phyloP scores from a whole-genome alignment of 805 yeast genomes.

The Kodamaea lidongshanica region DNA sequence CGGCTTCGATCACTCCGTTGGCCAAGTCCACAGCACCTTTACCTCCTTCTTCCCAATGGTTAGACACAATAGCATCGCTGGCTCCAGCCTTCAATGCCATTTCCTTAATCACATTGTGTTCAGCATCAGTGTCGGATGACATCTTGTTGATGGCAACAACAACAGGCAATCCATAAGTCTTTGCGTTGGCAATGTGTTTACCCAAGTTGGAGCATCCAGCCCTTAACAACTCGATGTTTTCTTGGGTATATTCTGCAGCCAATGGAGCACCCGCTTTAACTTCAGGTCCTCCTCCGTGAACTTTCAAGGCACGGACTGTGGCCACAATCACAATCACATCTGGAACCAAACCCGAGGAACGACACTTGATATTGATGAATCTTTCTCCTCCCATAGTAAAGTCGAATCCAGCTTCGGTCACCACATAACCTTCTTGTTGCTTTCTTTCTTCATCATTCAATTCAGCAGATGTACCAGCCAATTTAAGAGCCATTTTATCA shows the following conservation, averaged over 20 bases:
- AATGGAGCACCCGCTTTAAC: constrained; percentile 80
- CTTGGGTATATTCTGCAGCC: constrained; percentile 66
- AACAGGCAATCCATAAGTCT: constrained; percentile 67
- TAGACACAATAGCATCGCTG: constrained; percentile 67
- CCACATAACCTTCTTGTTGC: constrained; percentile 64
- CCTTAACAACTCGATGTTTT: constrained; percentile 61
- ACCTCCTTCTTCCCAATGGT: constrained; percentile 89
- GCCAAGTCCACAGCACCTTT: constrained; percentile 73
- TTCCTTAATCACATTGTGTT: constrained; percentile 61
- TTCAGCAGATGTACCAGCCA: constrained; percentile 60
- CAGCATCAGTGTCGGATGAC: constrained; percentile 64
- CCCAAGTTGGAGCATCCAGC: constrained; percentile 70
- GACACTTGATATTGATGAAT: constrained; percentile 74
- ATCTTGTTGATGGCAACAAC: constrained; percentile 79
- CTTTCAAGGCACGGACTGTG: constrained; percentile 76
- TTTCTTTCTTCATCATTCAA: constrained; percentile 36
- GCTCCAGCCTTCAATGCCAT: constrained; percentile 76
- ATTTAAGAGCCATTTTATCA: constrained; percentile 73
- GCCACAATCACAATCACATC: constrained; percentile 78
- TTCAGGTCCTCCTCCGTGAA: constrained; percentile 87
- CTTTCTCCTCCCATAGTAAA: constrained; percentile 92
- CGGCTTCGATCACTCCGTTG: constrained; percentile 59
- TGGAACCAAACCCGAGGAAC: constrained; percentile 74
- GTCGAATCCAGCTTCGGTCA: constrained; percentile 86
- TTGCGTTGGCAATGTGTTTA: constrained; percentile 71